Evolutionary conservation across 768 basidiomycete genomes (phyloP).

Genomic region (Tylopilus subfusipes): DNA sequence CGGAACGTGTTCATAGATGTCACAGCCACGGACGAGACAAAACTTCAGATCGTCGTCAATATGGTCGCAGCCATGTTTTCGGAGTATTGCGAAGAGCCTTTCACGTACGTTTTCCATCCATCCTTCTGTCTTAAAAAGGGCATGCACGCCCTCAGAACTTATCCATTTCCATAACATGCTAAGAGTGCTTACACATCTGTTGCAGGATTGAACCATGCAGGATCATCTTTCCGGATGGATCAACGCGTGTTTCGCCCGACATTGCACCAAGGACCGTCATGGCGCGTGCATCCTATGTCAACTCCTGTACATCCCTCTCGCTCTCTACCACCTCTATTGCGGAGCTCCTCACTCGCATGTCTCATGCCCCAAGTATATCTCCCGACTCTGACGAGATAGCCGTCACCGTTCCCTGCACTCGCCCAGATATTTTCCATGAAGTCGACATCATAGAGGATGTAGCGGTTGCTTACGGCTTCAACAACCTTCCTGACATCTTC

Average conservation of each 20-base stretch:
- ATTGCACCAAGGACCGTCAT: conserved; percentile 66
- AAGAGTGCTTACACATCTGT: neutral
- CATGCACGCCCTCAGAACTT: neutral
- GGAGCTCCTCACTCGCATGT: conserved; percentile 80
- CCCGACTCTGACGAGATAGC: conserved; percentile 58
- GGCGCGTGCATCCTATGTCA: conserved; percentile 88
- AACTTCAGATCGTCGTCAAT: conserved; percentile 92
- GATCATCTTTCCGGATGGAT: conserved; percentile 75
- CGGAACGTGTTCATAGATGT: conserved; percentile 95
- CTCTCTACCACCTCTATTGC: conserved; percentile 65
- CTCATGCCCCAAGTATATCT: conserved; percentile 53
- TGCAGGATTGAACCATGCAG: conserved; percentile 90
- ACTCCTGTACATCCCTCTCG: conserved; percentile 87
- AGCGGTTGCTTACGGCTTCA: conserved; percentile 97
- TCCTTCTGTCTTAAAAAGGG: neutral
- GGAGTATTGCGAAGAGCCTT: conserved; percentile 90
- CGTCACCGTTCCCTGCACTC: conserved; percentile 86
- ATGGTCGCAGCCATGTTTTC: conserved; percentile 98
- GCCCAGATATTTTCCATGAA: conserved; percentile 96
- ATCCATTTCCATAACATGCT: neutral
- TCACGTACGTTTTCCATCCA: conserved; percentile 58
- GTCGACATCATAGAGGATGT: conserved; percentile 99
- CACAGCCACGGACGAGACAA: conserved; percentile 95
- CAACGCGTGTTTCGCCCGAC: conserved; percentile 73
- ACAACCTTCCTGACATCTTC: conserved; percentile 90